Percentiles rank a stretch among this genome's conserved stretches.
phyloP scores from a whole-genome alignment of 1,284 basidiomycete species.

The Cutaneotrichosporon mucoides region DNA sequence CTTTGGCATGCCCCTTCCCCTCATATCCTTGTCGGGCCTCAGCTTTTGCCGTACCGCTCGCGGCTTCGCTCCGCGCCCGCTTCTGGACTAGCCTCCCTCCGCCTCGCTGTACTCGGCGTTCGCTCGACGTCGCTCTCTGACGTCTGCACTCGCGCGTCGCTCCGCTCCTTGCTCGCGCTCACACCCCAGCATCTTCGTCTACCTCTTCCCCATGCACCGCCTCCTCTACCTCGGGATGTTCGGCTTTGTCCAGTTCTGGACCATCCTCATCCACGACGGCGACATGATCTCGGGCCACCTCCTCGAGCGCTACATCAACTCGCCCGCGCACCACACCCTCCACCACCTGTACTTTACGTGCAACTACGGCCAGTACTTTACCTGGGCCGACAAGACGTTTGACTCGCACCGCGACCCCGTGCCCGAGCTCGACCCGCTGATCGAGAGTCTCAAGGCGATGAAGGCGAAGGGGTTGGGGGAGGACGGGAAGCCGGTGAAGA shows the following conservation, averaged over 20 bases:
- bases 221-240: constrained; percentile 75
- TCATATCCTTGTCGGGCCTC: no score
- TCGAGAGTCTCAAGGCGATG: constrained; percentile 55
- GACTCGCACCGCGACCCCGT: constrained; percentile 84
- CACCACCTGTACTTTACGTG: constrained; percentile 95
- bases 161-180: no score
- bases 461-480: constrained; percentile 46
- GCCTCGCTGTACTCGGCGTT: no score
- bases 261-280: constrained; percentile 95
- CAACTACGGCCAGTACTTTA: constrained; percentile 97
- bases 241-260: constrained; percentile 86
- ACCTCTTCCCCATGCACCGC: constrained; percentile 86
- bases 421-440: constrained; percentile 76
- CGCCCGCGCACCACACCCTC: constrained; percentile 94
- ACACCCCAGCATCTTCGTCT: constrained; percentile 64
- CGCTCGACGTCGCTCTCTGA: no score
- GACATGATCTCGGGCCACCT: constrained; percentile 97
- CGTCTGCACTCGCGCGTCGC: no score
- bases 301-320: constrained; percentile 85
- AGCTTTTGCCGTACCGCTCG: no score
- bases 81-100: no score
- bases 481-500: constrained; percentile 29
- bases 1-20: no score
- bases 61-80: no score
- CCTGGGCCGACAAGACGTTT: constrained; percentile 81